These are phyloP conservation scores for Cercospora canescens DNA, from an alignment of 2,329 filamentous ascomycete species.

Conservation along the genomic window DNA sequence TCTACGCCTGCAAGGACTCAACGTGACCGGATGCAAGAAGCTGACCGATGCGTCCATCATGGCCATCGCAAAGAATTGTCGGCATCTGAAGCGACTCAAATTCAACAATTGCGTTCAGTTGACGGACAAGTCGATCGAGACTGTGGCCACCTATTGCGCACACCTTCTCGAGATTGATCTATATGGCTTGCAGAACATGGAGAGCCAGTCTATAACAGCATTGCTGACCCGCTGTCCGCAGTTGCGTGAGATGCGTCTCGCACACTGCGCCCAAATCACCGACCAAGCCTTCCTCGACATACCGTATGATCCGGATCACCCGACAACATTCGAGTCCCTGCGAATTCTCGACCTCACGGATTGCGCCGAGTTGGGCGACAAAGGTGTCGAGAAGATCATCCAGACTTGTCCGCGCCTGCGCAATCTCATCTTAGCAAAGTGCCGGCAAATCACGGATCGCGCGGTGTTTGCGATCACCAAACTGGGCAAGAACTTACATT, in stretches of 20 bases:
- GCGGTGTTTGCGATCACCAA: slow-evolving; percentile 84
- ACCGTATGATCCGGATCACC: slow-evolving; percentile 58
- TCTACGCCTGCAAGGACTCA: slow-evolving; percentile 82
- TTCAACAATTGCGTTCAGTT: slow-evolving; percentile 88
- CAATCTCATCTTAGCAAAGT: slow-evolving; percentile 93
- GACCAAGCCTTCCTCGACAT: slow-evolving; percentile 85
- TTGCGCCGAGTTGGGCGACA: slow-evolving; percentile 79
- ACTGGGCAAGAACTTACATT: slow-evolving; percentile 94
- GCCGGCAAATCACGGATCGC: slow-evolving; percentile 84
- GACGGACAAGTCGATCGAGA: slow-evolving; percentile 76
- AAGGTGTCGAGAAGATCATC: slow-evolving; percentile 85
- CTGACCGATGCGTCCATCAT: slow-evolving; percentile 87
- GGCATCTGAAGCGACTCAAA: slow-evolving; percentile 89
- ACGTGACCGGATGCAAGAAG: slow-evolving; percentile 81
- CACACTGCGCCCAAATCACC: slow-evolving; percentile 79
- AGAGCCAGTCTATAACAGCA: slow-evolving; percentile 78
- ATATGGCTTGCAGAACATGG: slow-evolving; percentile 78
- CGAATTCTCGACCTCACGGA: slow-evolving; percentile 93
- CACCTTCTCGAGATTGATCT: slow-evolving; percentile 97
- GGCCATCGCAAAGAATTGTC: slow-evolving; percentile 76
- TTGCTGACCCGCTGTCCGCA: slow-evolving; percentile 76
- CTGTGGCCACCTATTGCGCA: slow-evolving; percentile 83
- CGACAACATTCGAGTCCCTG: slow-evolving; percentile 70
- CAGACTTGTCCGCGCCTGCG: slow-evolving; percentile 81
- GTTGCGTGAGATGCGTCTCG: slow-evolving; percentile 85